Evolutionary conservation across 306 rosid species (phyloP), one percentile per base, ranked within the genome.

Genomic region (Delonix regia): DNA sequence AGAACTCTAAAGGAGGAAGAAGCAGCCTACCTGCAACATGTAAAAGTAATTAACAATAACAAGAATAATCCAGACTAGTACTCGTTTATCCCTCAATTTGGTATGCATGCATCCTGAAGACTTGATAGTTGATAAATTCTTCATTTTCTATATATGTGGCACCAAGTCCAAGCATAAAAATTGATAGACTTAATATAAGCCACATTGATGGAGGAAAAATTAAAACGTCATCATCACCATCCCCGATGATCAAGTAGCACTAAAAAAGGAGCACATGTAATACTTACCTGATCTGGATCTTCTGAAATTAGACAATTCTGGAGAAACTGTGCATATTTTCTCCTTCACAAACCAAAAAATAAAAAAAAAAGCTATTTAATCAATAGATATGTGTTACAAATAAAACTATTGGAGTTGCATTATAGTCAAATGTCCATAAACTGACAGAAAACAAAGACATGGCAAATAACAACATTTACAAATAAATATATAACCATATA

Each of bases 1-100:
- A 93, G 87, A 91, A 93, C 82, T 93, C 95, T 74, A 93, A 55
- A 25, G 92, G 55, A 5, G 91, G 98, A 49, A 91, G 53, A 74
- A 87, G 90, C 55, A 86, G 53, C 81, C 97, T 87, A 61, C 97
- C 98, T 91, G 87, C 75, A 87, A 77, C 77, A 85, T 36, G 64
- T 1, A 38, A 27, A 71, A 55, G 28, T 25, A 65, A 73, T 34
- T 18, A 47, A 57, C n/a, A 34, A 39, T 41, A 41, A 19, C 19
- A 12, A 66, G 34, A 39, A 33, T 14, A 62, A 41, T 66, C n/a
- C 21, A 41, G 12, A 22, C 19, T 41, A 15, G 48, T 19, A 65
- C 24, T 38, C n/a, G 9, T 65, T 39, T 21, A 38, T 65, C 51
- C 11, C 18, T 51, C 57, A 18, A 51, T 51, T 51, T 18, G 24